Base-by-base conservation (phyloP, 441 rosid genomes). In the Bruguiera hainesii region DNA sequence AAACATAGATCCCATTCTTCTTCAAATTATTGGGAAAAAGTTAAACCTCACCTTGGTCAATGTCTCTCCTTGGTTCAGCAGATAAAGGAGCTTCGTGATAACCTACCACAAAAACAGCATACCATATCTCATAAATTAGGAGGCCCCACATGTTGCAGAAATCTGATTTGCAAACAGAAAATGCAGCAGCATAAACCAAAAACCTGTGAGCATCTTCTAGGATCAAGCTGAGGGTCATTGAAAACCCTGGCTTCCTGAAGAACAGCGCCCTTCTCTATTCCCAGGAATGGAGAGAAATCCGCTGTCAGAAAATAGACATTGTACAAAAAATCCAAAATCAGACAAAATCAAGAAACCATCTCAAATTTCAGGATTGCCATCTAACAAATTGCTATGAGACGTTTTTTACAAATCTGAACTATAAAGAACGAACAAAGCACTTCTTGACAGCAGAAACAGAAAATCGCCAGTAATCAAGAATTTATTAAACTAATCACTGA, bases 161-260 rank as follows among this genome's bases (percentile, higher is more conserved):
- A 46, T 16, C 59, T n/a, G 21, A 58, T 51, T 10, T 1, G 59
- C 56, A 37, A 61, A 76, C 31, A 59, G 26, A 51, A n/a, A 62
- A 25, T 56, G 25, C 56, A 42, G 67, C 57, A 60, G 42, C 5
- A 59, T 39, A 39, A 72, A 55, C 48, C 29, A 65, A 70, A 76
- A 67, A 96, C 99, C 97, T 96, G 98, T 21, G 97, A 96, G 85
- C 99, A 96, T 85, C 84, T 85, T 81, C 96, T 78, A 15, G 99
- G 86, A 82, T 96, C 99, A 77, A 96, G 91, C 82, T 96, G 99
- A 60, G 99, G 90, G 26, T 96, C 98, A 73, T 96, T 89, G 76
- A 96, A 96, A 73, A 93, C 96, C 81, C 99, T 87, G 58, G 96
- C 97, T 70, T 96, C 99, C 80, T 96, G 99, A 80, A 96, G 98